Evolutionary conservation across 169 alveolate species (phyloP), one percentile per base, ranked within the genome.

Genomic region (Cryptosporidium parvum): DNA sequence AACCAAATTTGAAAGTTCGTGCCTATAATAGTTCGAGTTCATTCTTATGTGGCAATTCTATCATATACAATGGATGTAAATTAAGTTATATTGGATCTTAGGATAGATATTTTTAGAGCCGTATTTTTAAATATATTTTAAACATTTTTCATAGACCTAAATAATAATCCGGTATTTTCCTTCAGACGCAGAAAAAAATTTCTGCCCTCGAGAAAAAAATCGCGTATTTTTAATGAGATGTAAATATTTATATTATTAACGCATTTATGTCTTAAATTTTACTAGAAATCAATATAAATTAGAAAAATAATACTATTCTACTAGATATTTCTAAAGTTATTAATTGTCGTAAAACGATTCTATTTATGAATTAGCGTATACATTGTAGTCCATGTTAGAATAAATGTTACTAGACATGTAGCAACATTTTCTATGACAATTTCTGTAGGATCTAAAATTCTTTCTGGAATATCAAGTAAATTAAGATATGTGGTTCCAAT

Each of bases 391-490:
- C 89, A 80, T 8, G 75, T 39, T 29, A 80, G 53, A 44, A 80
- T 80, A 33, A 80, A 80, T 37, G 89, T 80, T 18, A 80, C 89
- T 3, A 80, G 26, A 12, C 80, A 80, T 42, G 89, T 62, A 21
- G 75, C 75, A 16, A 67, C 59, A 62, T 80, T 80, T 62, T 80
- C 89, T 37, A 80, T 45, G n/a, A 80, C 69, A 12, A 80, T 51
- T 62, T 80, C 89, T 23, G 80, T 80, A 8, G 89, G 89, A n/a
- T 80, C 89, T 29, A 80, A 53, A n/a, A 80, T 59, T 65, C 89
- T 80, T 31, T 80, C 89, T 6, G 89, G 89, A 14, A 80, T 42
- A 62, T 80, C 75, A 4, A 80, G 39, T n/a, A 29, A 42, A 44
- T 80, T 80, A 1, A 80, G 58, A 42, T 80, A 80, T 6, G 48